Percentiles rank a stretch among this genome's conserved stretches.
Evolutionary conservation across 441 rosid species (phyloP).

Genomic region (Biscutella auriculata): DNA sequence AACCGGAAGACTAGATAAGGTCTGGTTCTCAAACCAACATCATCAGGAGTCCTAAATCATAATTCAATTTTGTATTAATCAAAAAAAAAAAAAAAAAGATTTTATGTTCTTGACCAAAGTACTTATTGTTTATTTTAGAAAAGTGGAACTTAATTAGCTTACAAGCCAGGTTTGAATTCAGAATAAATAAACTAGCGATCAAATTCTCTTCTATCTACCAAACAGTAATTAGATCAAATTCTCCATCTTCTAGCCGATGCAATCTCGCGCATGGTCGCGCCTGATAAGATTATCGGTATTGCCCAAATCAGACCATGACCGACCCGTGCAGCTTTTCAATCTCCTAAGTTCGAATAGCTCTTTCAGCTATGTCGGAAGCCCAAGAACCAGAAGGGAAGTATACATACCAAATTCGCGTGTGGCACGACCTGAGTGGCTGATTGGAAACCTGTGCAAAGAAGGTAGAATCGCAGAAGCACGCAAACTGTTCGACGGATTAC

Average conservation of each 20-base stretch:
- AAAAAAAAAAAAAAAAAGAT: neutral
- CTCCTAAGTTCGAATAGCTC: neutral
- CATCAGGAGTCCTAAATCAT: neutral
- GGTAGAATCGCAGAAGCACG: conserved; percentile 43
- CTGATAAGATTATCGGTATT: neutral
- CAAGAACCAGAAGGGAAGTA: conserved; percentile 15
- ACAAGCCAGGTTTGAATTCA: conserved; percentile 14
- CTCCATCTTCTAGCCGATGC: conserved; percentile 18
- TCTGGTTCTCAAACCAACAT: conserved; percentile 8
- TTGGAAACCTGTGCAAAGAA: conserved; percentile 30
- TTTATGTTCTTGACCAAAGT: conserved; percentile 3
- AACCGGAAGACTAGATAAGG: neutral
- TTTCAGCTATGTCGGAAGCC: neutral
- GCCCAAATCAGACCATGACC: conserved; percentile 1
- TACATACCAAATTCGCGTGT: conserved; percentile 18
- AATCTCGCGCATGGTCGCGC: conserved; percentile 11
- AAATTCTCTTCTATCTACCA: neutral
- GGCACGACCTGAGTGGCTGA: conserved; percentile 35
- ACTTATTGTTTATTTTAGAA: neutral
- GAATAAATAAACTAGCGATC: conserved; percentile 3
- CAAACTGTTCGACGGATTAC: conserved; percentile 42
- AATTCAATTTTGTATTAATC: conserved; percentile 3
- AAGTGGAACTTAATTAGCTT: neutral
- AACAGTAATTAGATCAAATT: neutral
- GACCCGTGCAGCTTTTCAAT: neutral